Evolutionary conservation across 257 asterid species (phyloP), one percentile per base, ranked within the genome.

Genomic region (Ehretia macrophylla): DNA sequence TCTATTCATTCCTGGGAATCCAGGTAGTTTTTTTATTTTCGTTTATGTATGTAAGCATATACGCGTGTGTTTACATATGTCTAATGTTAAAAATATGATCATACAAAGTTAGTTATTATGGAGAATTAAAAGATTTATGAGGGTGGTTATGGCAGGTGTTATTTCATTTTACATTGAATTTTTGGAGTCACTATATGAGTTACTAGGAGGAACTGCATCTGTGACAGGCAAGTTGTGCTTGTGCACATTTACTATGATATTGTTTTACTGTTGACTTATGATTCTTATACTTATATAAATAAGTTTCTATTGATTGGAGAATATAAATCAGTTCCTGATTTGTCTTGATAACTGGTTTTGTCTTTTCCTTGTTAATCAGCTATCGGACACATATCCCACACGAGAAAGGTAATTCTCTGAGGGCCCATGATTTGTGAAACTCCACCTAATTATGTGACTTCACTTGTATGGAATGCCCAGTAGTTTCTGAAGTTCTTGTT

Each of bases 1-100:
- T 58, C 27, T 92, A 58, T 92, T 92, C 59, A 74, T 88, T 55
- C 97, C 99, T 48, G 99, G 99, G 48, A 92, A 92, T 71, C 99
- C 99, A 14, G 99, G 99, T 92, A 67, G 53, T 17, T 3, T 35
- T 11, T 58, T 13, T 12, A 14, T 16, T 58, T 48, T 35, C 4
- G 4, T 49, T 20, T 32, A 21, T 44, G 44, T 46, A 18, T 42
- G 18, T 17, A 38, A n/a, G 60, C 11, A 42, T 42, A 3, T 42
- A 42, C 16, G 6, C 11, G 11, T 11, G 11, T 38, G 44, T 38
- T 42, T 42, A 42, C 4, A 42, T 3, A 14, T 42, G 35, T 27
- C 6, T 27, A 27, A 27, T 27, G 35, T 27, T 27, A 1, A 6
- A 1, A 6, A 42, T 42, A 39, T 68, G n/a, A 4, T 10, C 45